Evolutionary conservation across 179 eudicot genomes (phyloP), one percentile per base, ranked within the genome.

Genomic region (Silene noctiflora): DNA sequence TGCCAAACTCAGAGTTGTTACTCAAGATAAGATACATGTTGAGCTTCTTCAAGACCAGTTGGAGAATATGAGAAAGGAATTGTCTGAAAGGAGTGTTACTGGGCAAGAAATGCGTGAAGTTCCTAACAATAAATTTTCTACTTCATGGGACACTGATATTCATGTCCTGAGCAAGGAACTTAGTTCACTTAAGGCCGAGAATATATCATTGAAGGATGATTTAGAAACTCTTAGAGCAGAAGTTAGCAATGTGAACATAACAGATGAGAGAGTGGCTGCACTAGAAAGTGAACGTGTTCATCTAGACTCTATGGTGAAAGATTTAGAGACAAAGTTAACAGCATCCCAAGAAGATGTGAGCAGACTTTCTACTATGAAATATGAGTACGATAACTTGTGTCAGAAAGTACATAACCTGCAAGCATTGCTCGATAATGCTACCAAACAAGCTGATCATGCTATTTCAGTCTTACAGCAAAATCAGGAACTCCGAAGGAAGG

Each of bases 361-460:
- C 63, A 79, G 82, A 67, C 89, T 93, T 58, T 84, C 92, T 72
- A 62, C 84, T 19, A 79, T 93, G 80, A 86, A 86, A 81, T 72
- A 81, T 22, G 97, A 95, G 82, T 89, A 89, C 82, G 77, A 87
- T 71, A 85, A 73, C 73, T 83, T 93, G 77, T 80, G 86, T 76
- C 92, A 93, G 72, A 88, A 89, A 85, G 97, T 95, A 68, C 89
- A 87, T 62, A 78, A 82, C 79, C 77, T 93, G 78, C 91, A 93
- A 80, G 75, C 61, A 69, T 78, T 93, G 84, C 83, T 93, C 44
- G 92, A 89, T 78, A 89, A 89, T 81, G 89, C 95, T 51, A 83
- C 96, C 42, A 86, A 90, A 65, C 92, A 95, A 83, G 98, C 98
- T 63, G 97, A 89, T 84, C 91, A 91, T 83, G 96, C 99, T 82